Evolutionary conservation across 768 basidiomycete genomes (phyloP), one percentile per base, ranked within the genome.

Genomic region (Xanthoconium stramineum): DNA sequence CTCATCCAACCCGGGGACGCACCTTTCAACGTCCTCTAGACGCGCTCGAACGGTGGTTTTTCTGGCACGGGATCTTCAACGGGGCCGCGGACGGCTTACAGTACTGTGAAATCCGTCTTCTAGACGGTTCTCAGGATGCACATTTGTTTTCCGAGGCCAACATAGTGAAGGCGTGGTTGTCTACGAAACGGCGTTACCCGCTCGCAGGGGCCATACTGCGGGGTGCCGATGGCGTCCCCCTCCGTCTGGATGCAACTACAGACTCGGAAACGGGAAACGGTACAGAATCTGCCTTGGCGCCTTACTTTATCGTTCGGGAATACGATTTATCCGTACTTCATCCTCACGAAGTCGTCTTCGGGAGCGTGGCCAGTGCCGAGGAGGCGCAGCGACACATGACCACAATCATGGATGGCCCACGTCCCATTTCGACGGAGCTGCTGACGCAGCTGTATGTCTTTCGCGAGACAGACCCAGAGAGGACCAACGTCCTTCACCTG

Each of bases 161-260:
- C 55, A 62, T 84, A 36, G 32, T 46, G 1, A 66, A 68, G 29
- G 72, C 78, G 1, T 86, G 83, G 82, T 30, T 69, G n/a, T 63
- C 72, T 17, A 65, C 81, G n/a, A 85, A 85, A 63, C 69, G 67
- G 36, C 74, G 70, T 38, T 82, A 73, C 59, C 83, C 83, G 3
- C 69, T 85, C 9, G 75, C 80, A 13, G 80, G 74, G 5, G 73
- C 78, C 12, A 66, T 54, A 3, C 58, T 83, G 17, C n/a, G 69
- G 71, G 40, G 68, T 17, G 32, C 32, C 5, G 45, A 48, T 6
- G 19, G 10, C 13, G n/a, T 10, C 5, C 35, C 44, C 6, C 44
- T 61, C 33, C 33, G 4, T 12, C 19, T 50, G 9, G 5, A 24
- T 1, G 12, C 7, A 1, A 3, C 57, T 8, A 9, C 43, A 2